These are phyloP conservation scores for Collybia mongolica DNA, from an alignment of 768 basidiomycete species.

Conservation along the genomic window DNA sequence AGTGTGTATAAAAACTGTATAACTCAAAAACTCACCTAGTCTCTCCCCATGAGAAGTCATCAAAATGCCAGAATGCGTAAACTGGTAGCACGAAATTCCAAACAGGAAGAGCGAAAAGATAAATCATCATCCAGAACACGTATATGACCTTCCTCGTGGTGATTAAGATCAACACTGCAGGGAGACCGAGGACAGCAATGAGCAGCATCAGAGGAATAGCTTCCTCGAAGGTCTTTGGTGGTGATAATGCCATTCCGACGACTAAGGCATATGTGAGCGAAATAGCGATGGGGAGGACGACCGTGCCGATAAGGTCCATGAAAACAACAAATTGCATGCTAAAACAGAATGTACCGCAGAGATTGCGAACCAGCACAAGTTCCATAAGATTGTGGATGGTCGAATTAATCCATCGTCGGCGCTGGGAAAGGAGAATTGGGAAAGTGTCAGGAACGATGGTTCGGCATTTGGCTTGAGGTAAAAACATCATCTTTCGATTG, in stretches of 20 bases:
- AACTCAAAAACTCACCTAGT: slow-evolving; percentile 64
- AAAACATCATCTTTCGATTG: slow-evolving; percentile 99
- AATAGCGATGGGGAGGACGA: slow-evolving; percentile 94
- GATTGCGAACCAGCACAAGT: slow-evolving; percentile 91
- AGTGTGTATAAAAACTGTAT: neutral
- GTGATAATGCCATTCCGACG: slow-evolving; percentile 73
- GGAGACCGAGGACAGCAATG: slow-evolving; percentile 88
- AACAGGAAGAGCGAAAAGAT: slow-evolving; percentile 87
- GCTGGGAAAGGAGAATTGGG: slow-evolving; percentile 88
- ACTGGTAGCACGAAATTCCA: slow-evolving; percentile 96
- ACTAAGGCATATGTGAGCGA: slow-evolving; percentile 86
- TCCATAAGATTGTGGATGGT: slow-evolving; percentile 99
- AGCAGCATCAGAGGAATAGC: slow-evolving; percentile 93
- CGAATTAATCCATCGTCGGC: slow-evolving; percentile 99
- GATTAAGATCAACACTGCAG: slow-evolving; percentile 88
- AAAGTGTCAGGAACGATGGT: slow-evolving; percentile 98
- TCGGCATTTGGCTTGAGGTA: slow-evolving; percentile 92
- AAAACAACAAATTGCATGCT: slow-evolving; percentile 99
- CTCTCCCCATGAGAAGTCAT: slow-evolving; percentile 99
- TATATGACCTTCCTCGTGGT: slow-evolving; percentile 95
- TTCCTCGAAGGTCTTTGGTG: slow-evolving; percentile 84
- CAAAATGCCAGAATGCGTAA: slow-evolving; percentile 99
- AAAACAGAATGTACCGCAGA: slow-evolving; percentile 99
- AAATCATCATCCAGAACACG: slow-evolving; percentile 97
- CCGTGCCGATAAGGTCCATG: slow-evolving; percentile 91